Percentiles rank a stretch among this genome's conserved stretches.
Evolutionary conservation across 257 asterid species (phyloP).

Genomic region (Phtheirospermum japonicum): DNA sequence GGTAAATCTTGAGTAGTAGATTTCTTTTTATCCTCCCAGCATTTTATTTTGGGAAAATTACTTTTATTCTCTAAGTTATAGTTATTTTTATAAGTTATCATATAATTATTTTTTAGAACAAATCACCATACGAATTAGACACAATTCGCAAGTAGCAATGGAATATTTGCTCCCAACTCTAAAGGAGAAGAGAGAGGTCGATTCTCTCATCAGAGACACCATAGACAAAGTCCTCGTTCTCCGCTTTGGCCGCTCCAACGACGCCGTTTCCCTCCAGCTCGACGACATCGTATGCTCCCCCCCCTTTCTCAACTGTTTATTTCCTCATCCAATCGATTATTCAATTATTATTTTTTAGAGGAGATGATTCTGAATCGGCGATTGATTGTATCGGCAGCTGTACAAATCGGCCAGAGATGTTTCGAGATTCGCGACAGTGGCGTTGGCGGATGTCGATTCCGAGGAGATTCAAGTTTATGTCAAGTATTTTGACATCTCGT

Average conservation of each 20-base stretch:
- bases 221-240: constrained; percentile 88
- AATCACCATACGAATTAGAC: too few species aligned
- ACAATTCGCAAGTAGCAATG: too few species aligned
- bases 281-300: constrained; percentile 62
- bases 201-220: constrained; percentile 75
- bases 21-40: too few species aligned
- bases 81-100: too few species aligned
- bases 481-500: constrained; percentile 76
- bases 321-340: constrained; percentile 5
- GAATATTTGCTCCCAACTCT: constrained; percentile 62
- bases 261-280: constrained; percentile 75
- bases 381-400: constrained; percentile 44
- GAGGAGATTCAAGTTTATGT: constrained; percentile 80
- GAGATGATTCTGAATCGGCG: not conserved
- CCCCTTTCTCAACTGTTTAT: not conserved
- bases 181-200: constrained; percentile 62
- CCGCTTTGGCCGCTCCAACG: constrained; percentile 78
- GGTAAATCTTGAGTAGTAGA: too few species aligned
- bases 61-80: too few species aligned
- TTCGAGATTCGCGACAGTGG: constrained; percentile 74
- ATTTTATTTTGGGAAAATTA: too few species aligned
- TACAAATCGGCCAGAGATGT: constrained; percentile 78
- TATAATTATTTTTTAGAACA: too few species aligned
- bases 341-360: not conserved
- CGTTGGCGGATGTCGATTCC: constrained; percentile 76